Evolutionary conservation across 23 red algal species (phyloP), one percentile per base, ranked within the genome.

Genomic region (Porphyridium purpureum): DNA sequence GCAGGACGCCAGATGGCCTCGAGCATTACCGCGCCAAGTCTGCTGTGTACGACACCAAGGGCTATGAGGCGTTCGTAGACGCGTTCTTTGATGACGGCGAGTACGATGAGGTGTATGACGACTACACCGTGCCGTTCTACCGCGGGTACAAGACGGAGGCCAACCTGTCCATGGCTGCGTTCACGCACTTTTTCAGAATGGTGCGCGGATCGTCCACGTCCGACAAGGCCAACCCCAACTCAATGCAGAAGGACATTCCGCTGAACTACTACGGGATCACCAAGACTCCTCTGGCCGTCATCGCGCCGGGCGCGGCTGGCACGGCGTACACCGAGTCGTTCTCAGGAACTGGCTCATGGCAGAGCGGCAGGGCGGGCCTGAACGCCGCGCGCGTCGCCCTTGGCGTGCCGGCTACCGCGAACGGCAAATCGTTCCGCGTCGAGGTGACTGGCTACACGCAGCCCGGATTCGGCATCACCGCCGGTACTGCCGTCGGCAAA

Each of bases 51-150:
- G 84, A 93, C 29, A 34, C 72, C 32, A 27, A 75, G 21, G 84
- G 84, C 25, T 93, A 81, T 40, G 74, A 81, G 33, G 60, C 55
- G 23, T 81, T 80, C 51, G 63, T 93, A 7, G 84, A 93, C 42
- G 66, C 84, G 4, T 93, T 93, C 67, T 74, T 93, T 7, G 83
- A 92, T 62, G 75, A 81, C 27, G 73, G 71, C 34, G 82, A 88
- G 36, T 93, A 79, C 47, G 73, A 93, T 36, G 32, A 59, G 23
- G 76, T 59, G 31, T 93, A 67, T 71, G 84, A 60, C 31, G 68
- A 75, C 36, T 72, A 56, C 34, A 54, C 23, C 19, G 84, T 93
- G 7, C 84, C 84, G 31, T 93, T 56, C 35, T 65, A 70, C 60
- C 67, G 84, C 31, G 74, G 74, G 4, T 70, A 93, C 40, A 47